Base-by-base conservation (phyloP, 2,329 filamentous ascomycete genomes). In the Xylariaceae sp. region DNA sequence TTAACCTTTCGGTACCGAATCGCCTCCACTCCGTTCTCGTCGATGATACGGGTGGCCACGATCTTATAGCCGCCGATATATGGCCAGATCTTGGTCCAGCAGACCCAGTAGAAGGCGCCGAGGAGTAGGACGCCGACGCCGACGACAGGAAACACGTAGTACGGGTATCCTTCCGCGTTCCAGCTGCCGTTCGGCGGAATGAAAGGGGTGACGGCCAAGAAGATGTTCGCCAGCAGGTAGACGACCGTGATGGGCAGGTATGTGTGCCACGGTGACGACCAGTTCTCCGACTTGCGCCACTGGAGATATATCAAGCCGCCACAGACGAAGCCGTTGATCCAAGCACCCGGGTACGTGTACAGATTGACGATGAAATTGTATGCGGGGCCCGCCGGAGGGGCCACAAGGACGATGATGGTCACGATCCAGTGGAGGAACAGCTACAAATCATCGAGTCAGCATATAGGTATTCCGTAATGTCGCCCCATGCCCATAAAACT, bases 361-460 rank as follows among this genome's bases (percentile, higher is more conserved):
- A 81, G 56, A 45, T 77, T 73, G 34, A 76, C 67, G 28, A 81
- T 71, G 51, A 85, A 85, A 59, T 80, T 81, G 59, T 85, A 85
- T 0, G 81, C 80, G 12, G 80, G 72, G 0, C 81, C 81, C 0
- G 79, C 74, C 0, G 82, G 82, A 1, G 81, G 81, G 0, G 78
- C 81, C 3, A 84, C 58, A 21, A 86, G 70, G 9, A 85, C 70
- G 31, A 85, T 70, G 41, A 81, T 66, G 0, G 78, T 81, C 3
- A 83, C 69, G 12, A 81, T 52, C 72, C 77, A 85, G 56, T 85
- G 81, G 14, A 84, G 67, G 49, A 84, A 75, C 7, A 80, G 61
- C 57, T 71, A 28, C 36, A 7, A 6, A 11, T 24, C 21, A 24
- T 27, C 12, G 11, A 9, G 38, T 44, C 16, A 40, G 31, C 17